Base-by-base conservation (phyloP, 2,329 filamentous ascomycete species). In the Curvularia sp. region DNA sequence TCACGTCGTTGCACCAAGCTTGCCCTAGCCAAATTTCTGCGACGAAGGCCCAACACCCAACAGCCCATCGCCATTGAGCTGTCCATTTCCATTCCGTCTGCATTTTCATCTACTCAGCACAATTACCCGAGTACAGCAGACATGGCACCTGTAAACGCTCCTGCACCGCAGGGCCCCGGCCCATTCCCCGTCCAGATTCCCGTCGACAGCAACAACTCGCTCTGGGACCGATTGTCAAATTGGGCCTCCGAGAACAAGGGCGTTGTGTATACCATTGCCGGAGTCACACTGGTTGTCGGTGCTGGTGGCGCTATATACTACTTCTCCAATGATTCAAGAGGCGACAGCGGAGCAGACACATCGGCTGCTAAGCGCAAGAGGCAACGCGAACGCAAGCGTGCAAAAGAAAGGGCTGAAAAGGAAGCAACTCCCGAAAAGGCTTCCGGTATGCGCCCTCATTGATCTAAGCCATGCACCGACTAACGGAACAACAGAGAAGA, bases 231-330 rank as follows among this genome's bases (percentile, higher is more conserved):
- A 72, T 83, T 97, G 80, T 90, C 93, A 66, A 89, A 84, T 74
- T 99, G 95, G 94, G 93, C 91, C 13, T 91, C 93, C 2, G 94
- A 98, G 77, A 93, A 99, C 82, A 98, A 97, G 83, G 90, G 92
- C 48, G 86, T 94, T 54, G 93, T 96, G 63, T 99, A 97, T 80
- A 97, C 95, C 67, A 92, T 98, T 80, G 95, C 94, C 55, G 95
- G 95, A 73, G 91, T 97, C 60, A 94, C 94, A 53, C 86, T 97
- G 48, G 92, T 97, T 43, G 91, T 96, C 56, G 95, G 92, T 13
- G 92, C 91, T 61, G 94, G 93, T 33, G 94, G 95, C 69, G 91
- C 92, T 43, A 89, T 96, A 74, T 99, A 98, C 83, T 98, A 97
- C 79, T 83, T 97, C 67, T 65, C 65, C 81, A 68, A 83, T 54